phyloP scores from a whole-genome alignment of 805 yeast species.

The Metschnikowia shivogae region DNA sequence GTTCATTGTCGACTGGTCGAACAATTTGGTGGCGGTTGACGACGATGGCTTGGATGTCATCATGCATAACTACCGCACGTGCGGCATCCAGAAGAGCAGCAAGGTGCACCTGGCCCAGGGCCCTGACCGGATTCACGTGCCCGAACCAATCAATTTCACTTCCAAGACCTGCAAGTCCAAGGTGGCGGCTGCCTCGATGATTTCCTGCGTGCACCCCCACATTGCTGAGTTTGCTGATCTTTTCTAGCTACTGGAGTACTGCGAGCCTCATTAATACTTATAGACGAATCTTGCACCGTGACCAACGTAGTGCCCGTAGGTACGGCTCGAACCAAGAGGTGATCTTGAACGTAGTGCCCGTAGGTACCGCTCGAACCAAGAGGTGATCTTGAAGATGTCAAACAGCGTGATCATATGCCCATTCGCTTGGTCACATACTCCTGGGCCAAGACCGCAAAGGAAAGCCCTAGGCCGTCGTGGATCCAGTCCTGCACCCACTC shows the following conservation, averaged over 20 bases:
- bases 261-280: too few relatives aligned
- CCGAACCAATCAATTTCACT: background rate
- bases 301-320: too few relatives aligned
- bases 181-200: slow-evolving; percentile 10
- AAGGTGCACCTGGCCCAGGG: slow-evolving; percentile 12
- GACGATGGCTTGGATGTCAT: slow-evolving; percentile 41
- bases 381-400: too few relatives aligned
- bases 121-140: slow-evolving; percentile 8
- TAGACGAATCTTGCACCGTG: too few relatives aligned
- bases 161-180: slow-evolving; percentile 4
- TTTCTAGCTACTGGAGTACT: slow-evolving; percentile 20
- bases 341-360: too few relatives aligned
- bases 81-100: slow-evolving; percentile 18
- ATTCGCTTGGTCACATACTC: slow-evolving; percentile 86
- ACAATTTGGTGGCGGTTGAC: slow-evolving; percentile 50
- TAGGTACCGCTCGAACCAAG: too few relatives aligned
- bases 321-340: too few relatives aligned
- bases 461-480: slow-evolving; percentile 59
- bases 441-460: slow-evolving; percentile 87
- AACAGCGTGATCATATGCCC: slow-evolving; percentile 50
- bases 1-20: slow-evolving; percentile 58
- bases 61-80: slow-evolving; percentile 32
- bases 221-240: slow-evolving; percentile 44
- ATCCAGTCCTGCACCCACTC: slow-evolving; percentile 47
- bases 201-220: slow-evolving; percentile 34